Conservation (phyloP, 768 basidiomycete genomes). For the Amanita jacksonii region DNA sequence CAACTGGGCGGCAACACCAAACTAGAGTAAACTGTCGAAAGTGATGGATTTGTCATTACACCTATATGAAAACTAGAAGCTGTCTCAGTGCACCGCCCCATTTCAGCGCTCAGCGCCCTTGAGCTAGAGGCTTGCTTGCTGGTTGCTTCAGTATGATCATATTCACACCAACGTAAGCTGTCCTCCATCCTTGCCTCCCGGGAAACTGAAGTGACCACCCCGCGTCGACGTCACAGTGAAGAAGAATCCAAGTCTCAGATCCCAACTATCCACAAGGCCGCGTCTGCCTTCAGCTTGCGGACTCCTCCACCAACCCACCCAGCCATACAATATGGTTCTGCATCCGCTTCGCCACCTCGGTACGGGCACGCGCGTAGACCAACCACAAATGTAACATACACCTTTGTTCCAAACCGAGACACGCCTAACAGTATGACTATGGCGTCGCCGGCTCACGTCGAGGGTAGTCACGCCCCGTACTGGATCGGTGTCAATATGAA, state of each 20-base stretch:
- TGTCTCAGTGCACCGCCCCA: background rate
- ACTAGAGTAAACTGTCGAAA: too few relatives aligned
- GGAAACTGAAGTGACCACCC: background rate
- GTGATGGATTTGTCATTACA: background rate
- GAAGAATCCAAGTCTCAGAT: constrained; percentile 4
- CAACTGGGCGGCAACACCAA: background rate
- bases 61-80: background rate
- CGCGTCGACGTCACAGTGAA: background rate
- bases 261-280: constrained; percentile 8
- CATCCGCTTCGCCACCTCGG: constrained; percentile 17
- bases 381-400: constrained; percentile 25
- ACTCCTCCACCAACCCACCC: constrained; percentile 20
- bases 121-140: too few relatives aligned
- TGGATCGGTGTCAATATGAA: constrained; percentile 38
- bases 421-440: constrained; percentile 31
- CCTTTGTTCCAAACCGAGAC: constrained; percentile 25
- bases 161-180: constrained; percentile 2
- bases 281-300: constrained; percentile 13
- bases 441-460: constrained; percentile 20
- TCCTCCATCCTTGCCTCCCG: too few relatives aligned
- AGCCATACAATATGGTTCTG: constrained; percentile 15
- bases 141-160: background rate
- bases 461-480: constrained; percentile 25
- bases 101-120: too few relatives aligned
- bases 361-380: constrained; percentile 22